A percentile compares a stretch with the other conserved stretches of the same genome.
Evolutionary conservation across 441 rosid genomes (phyloP).

Genomic region (Pelargonium cotyledonis): DNA sequence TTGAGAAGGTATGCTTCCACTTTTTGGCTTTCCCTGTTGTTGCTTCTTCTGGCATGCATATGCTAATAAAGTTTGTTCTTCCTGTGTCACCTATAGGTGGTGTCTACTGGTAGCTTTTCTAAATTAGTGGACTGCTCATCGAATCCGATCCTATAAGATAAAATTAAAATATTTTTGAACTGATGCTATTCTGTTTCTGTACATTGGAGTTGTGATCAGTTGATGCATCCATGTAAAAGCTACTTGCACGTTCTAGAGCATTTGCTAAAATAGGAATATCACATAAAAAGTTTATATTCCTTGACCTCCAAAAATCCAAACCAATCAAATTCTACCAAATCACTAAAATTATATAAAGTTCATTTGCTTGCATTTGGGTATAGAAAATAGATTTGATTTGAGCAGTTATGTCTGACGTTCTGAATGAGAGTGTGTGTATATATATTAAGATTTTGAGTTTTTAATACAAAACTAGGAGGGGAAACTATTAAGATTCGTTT

Average conservation of each 20-base stretch:
- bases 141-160: constrained; percentile 40
- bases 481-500: no score
- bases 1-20: constrained; percentile 32
- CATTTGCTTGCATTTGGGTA: neutral
- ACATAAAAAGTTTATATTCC: constrained; percentile 2
- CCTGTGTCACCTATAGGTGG: constrained; percentile 12
- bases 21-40: constrained; percentile 15
- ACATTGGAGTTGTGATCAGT: no score
- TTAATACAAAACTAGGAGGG: no score
- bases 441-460: no score
- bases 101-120: neutral
- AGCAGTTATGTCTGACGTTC: no score
- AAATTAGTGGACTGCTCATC: constrained; percentile 14
- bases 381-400: no score
- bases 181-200: constrained; percentile 15
- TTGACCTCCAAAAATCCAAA: neutral
- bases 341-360: neutral
- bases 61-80: constrained; percentile 32
- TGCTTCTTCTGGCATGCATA: neutral
- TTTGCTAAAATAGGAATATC: constrained; percentile 13
- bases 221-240: constrained; percentile 19
- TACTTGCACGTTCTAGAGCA: constrained; percentile 17
- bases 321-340: neutral
- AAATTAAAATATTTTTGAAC: constrained; percentile 18
- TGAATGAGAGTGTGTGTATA: no score